Evolutionary conservation across 805 yeast species (phyloP).

Genomic region (Starmera quercuum): DNA sequence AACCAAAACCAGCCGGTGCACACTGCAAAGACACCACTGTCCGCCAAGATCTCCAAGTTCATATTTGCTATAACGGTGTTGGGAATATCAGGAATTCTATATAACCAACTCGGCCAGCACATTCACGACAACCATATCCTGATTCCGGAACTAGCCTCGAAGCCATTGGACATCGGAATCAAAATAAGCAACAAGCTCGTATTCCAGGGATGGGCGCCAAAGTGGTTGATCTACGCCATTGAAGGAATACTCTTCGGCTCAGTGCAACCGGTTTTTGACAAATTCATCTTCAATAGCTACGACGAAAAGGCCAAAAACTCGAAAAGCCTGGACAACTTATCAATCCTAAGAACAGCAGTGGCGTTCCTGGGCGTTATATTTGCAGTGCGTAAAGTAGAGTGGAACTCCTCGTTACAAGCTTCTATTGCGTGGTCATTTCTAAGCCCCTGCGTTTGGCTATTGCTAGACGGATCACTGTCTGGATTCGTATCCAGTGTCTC

Average conservation of each 20-base stretch:
- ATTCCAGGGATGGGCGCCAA: slow-evolving; percentile 12
- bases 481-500: slow-evolving; percentile 36
- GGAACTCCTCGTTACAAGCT: slow-evolving; percentile 62
- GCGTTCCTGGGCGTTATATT: slow-evolving; percentile 66
- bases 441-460: slow-evolving; percentile 60
- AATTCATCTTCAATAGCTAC: slow-evolving; percentile 6
- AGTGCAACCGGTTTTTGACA: slow-evolving; percentile 37
- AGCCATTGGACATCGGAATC: slow-evolving; percentile 32
- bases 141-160: slow-evolving; percentile 31
- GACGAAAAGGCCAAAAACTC: slow-evolving; percentile 12
- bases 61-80: slow-evolving; percentile 16
- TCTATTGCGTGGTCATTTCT: slow-evolving; percentile 54
- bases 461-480: slow-evolving; percentile 51
- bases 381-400: slow-evolving; percentile 61
- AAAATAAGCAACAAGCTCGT: slow-evolving; percentile 11
- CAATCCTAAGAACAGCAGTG: slow-evolving; percentile 35
- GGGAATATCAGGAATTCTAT: slow-evolving; percentile 41
- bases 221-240: slow-evolving; percentile 27
- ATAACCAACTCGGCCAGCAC: slow-evolving; percentile 44
- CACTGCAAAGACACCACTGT: neutral
- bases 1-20: neutral
- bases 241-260: slow-evolving; percentile 57
- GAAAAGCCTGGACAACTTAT: slow-evolving; percentile 5
- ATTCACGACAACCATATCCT: slow-evolving; percentile 43
- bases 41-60: neutral